phyloP scores from a whole-genome alignment of 1,284 basidiomycete genomes.

The Cutaneotrichosporon sp. region DNA sequence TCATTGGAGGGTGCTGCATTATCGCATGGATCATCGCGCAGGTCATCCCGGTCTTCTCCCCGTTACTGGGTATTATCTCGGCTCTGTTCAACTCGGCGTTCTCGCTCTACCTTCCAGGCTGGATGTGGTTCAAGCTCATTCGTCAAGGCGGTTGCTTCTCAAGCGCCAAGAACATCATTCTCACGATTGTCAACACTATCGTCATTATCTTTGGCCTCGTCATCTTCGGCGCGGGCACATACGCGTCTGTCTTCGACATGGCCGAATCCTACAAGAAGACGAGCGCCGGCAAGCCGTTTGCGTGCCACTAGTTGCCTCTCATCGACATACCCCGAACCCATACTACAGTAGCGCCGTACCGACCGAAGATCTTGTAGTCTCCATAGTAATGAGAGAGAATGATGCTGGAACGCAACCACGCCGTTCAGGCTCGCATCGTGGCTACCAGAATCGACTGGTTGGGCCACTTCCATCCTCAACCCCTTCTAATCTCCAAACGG shows the following conservation, averaged over 20 bases:
- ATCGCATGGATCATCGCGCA: constrained; percentile 22
- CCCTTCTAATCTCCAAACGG: neutral
- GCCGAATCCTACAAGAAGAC: constrained; percentile 10
- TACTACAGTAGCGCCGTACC: neutral
- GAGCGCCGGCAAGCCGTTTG: constrained; percentile 17
- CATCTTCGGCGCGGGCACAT: constrained; percentile 18
- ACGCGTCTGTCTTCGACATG: constrained; percentile 18
- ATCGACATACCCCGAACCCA: neutral
- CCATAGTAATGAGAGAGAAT: no score
- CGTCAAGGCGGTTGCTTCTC: constrained; percentile 22
- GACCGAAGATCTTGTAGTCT: no score
- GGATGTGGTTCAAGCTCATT: constrained; percentile 30
- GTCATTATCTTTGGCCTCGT: constrained; percentile 21
- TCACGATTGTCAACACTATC: constrained; percentile 17
- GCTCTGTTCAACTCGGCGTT: constrained; percentile 27
- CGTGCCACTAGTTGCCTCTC: constrained; percentile 8
- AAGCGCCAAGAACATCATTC: constrained; percentile 16
- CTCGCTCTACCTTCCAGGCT: constrained; percentile 22
- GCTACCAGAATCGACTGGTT: no score
- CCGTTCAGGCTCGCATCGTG: no score
- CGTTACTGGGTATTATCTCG: constrained; percentile 39
- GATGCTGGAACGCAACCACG: no score
- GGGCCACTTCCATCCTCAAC: no score
- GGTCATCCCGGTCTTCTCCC: constrained; percentile 44
- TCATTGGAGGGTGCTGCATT: constrained; percentile 11